A percentile compares a stretch with the other conserved stretches of the same genome.
Evolutionary conservation across 768 basidiomycete genomes (phyloP).

Genomic region (Kwoniella dendrophila): DNA sequence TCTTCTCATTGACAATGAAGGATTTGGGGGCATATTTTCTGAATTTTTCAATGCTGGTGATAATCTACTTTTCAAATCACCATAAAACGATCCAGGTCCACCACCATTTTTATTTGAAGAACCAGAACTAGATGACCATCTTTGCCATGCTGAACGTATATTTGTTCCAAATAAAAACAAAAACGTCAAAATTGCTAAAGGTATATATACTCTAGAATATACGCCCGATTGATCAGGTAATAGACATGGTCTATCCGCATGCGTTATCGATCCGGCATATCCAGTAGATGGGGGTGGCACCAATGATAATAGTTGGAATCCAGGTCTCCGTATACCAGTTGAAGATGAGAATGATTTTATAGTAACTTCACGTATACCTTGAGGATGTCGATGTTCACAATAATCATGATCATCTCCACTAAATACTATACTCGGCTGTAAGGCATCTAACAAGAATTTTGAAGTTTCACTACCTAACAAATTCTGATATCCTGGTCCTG

Average conservation of each 20-base stretch:
- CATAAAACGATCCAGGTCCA: slow-evolving; percentile 6
- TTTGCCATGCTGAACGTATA: slow-evolving; percentile 36
- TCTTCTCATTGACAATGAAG: slow-evolving; percentile 3
- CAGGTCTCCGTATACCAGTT: slow-evolving; percentile 80
- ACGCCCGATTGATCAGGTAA: slow-evolving; percentile 83
- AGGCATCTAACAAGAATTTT: slow-evolving; percentile 65
- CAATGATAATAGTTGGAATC: slow-evolving; percentile 86
- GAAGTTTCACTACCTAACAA: slow-evolving; percentile 70
- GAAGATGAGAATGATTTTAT: slow-evolving; percentile 89
- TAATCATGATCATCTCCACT: slow-evolving; percentile 97
- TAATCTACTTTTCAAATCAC: slow-evolving; percentile 24
- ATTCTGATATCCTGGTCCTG: slow-evolving; percentile 78
- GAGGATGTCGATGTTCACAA: slow-evolving; percentile 71
- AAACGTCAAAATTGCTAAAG: slow-evolving; percentile 67
- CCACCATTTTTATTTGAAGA: neutral
- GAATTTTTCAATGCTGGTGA: slow-evolving; percentile 19
- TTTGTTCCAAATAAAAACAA: slow-evolving; percentile 52
- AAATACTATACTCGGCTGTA: slow-evolving; percentile 72
- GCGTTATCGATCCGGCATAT: slow-evolving; percentile 54
- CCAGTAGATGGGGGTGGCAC: slow-evolving; percentile 58
- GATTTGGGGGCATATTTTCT: slow-evolving; percentile 18
- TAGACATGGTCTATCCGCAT: slow-evolving; percentile 70
- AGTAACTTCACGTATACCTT: slow-evolving; percentile 69
- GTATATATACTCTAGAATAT: slow-evolving; percentile 71
- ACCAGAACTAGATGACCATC: slow-evolving; percentile 32